These are phyloP conservation scores for Fragilaria crotonensis DNA, from an alignment of 108 stramenopile species.

Conservation along the genomic window DNA sequence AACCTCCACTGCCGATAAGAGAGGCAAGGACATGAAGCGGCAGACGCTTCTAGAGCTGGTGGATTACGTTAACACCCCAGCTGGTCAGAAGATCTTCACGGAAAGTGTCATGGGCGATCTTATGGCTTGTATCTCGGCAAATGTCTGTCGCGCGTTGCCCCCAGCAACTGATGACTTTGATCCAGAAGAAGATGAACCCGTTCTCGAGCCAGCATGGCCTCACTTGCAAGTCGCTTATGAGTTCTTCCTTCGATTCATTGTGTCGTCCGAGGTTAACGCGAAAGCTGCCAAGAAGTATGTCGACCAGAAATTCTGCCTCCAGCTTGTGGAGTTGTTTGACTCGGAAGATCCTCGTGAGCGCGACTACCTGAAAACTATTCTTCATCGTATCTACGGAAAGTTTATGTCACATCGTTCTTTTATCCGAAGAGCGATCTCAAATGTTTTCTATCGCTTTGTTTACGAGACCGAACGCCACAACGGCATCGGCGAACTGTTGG, in stretches of 20 bases:
- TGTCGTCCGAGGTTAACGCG: constrained; percentile 91
- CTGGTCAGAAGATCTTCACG: constrained; percentile 98
- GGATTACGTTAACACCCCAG: constrained; percentile 96
- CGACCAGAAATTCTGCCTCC: constrained; percentile 91
- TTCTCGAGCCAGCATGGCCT: constrained; percentile 96
- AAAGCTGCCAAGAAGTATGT: constrained; percentile 99
- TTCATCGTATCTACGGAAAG: constrained; percentile 99
- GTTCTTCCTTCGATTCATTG: constrained; percentile 97
- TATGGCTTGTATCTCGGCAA: constrained; percentile 88
- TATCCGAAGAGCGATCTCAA: constrained; percentile 94
- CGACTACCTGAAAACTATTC: constrained; percentile 98
- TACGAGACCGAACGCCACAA: constrained; percentile 98
- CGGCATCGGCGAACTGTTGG: constrained; percentile 96
- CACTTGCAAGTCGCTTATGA: constrained; percentile 99
- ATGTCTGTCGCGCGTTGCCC: constrained; percentile 95
- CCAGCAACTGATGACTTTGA: constrained; percentile 98
- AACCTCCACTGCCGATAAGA: constrained; percentile 63
- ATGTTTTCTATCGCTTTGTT: constrained; percentile 95
- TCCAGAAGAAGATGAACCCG: constrained; percentile 99
- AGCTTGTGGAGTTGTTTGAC: constrained; percentile 97
- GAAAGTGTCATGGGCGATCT: constrained; percentile 90
- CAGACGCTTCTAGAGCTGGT: constrained; percentile 96
- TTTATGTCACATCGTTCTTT: constrained; percentile 98
- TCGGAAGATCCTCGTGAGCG: constrained; percentile 98
- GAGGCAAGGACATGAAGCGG: constrained; percentile 94